Conservation (phyloP, 345 rosid genomes). For the Punica granatum region DNA sequence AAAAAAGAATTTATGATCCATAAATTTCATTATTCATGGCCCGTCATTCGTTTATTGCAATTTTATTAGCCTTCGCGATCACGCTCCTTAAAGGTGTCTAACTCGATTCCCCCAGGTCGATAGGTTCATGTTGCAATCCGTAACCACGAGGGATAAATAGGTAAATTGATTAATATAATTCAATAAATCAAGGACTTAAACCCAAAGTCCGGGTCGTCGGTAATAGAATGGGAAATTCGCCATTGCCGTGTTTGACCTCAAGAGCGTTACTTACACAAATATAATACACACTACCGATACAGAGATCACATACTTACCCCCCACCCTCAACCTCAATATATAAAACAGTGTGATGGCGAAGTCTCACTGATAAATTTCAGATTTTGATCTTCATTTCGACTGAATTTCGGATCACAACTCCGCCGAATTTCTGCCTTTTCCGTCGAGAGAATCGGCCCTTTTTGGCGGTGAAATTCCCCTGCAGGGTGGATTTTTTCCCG, state of each 20-base stretch:
- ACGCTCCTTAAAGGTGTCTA: no score
- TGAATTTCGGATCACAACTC: background rate
- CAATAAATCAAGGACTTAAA: background rate
- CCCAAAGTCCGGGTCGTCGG: slow-evolving; percentile 13
- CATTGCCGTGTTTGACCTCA: slow-evolving; percentile 64
- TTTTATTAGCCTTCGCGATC: no score
- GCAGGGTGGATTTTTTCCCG: background rate
- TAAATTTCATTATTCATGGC: no score
- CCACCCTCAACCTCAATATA: background rate
- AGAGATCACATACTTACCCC: background rate
- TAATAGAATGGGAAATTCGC: slow-evolving; percentile 18
- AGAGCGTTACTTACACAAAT: slow-evolving; percentile 11
- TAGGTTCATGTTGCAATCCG: no score
- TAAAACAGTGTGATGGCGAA: background rate
- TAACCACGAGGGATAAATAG: background rate
- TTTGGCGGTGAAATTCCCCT: background rate
- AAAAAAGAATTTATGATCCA: no score
- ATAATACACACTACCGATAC: background rate
- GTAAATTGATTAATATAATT: background rate
- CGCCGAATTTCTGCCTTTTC: background rate
- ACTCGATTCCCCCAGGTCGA: no score
- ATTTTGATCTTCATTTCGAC: background rate
- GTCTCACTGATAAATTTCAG: background rate
- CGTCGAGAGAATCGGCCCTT: background rate
- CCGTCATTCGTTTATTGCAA: no score